Percentiles rank a stretch among this genome's conserved stretches.
phyloP scores from a whole-genome alignment of 163 green algal species.

The Chlamydomonas reinhardtii region DNA sequence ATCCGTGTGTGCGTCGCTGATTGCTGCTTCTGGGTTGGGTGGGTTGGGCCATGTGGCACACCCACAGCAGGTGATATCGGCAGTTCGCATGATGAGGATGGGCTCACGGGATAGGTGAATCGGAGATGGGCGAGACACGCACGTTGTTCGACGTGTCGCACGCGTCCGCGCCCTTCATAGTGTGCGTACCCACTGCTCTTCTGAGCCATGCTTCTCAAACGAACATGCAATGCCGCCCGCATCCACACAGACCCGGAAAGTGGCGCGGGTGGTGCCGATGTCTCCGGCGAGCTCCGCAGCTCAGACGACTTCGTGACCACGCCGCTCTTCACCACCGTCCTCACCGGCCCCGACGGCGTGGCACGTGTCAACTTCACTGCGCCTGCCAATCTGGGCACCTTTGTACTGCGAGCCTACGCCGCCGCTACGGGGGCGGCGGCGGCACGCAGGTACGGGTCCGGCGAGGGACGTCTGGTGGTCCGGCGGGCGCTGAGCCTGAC shows the following conservation, averaged over 20 bases:
- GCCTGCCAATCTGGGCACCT: slow-evolving; percentile 62
- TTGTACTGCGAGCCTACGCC: slow-evolving; percentile 20
- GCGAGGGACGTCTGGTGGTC: slow-evolving; percentile 65
- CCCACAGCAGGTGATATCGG: too few relatives aligned
- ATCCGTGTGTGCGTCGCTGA: too few relatives aligned
- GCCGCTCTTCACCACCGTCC: slow-evolving; percentile 49
- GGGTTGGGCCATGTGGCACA: too few relatives aligned
- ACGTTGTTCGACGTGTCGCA: too few relatives aligned
- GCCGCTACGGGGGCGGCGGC: background rate
- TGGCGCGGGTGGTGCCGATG: background rate
- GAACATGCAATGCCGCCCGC: too few relatives aligned
- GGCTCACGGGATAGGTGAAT: too few relatives aligned
- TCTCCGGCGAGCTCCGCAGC: background rate
- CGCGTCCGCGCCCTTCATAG: too few relatives aligned
- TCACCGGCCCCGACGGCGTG: slow-evolving; percentile 38
- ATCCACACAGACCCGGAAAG: background rate
- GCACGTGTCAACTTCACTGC: slow-evolving; percentile 48
- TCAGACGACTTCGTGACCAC: slow-evolving; percentile 55
- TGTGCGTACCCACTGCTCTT: too few relatives aligned
- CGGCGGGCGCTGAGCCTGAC: slow-evolving; percentile 64
- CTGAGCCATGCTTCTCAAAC: too few relatives aligned
- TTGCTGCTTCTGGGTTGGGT: too few relatives aligned
- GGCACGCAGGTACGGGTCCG: slow-evolving; percentile 45
- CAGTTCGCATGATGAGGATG: too few relatives aligned
- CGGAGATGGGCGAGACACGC: too few relatives aligned